These are phyloP conservation scores for Tephrocybe sp. DNA, from an alignment of 768 basidiomycete species.

Conservation along the genomic window DNA sequence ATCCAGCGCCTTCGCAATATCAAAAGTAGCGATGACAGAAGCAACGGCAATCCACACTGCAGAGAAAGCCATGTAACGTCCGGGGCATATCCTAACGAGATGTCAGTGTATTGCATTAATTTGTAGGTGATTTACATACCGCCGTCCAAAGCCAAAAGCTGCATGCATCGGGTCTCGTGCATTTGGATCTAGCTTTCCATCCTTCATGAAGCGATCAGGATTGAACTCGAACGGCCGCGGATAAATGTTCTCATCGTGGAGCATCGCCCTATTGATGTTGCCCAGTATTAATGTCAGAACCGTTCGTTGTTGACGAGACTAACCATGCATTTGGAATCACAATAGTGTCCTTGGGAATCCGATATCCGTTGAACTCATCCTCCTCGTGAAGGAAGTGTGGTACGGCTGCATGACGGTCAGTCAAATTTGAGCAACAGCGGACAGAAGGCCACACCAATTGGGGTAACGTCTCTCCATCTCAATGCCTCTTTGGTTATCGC, in stretches of 20 bases:
- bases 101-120: too few relatives aligned
- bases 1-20: constrained; percentile 21
- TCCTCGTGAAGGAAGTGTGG: constrained; percentile 29
- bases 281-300: not conserved
- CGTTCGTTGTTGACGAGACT: not conserved
- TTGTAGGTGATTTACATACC: too few relatives aligned
- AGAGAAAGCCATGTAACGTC: constrained; percentile 28
- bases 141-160: too few relatives aligned
- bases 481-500: constrained; percentile 31
- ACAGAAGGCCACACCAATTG: constrained; percentile 18
- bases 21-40: constrained; percentile 26
- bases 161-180: too few relatives aligned
- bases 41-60: constrained; percentile 28
- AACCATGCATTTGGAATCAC: constrained; percentile 30
- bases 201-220: too few relatives aligned
- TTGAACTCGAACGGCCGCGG: too few relatives aligned
- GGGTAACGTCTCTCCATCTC: constrained; percentile 23
- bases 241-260: too few relatives aligned
- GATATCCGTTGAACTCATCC: constrained; percentile 32
- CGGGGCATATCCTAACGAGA: constrained; percentile 27
- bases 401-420: constrained; percentile 19
- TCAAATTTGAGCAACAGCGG: not conserved
- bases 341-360: constrained; percentile 29
- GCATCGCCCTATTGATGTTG: too few relatives aligned
- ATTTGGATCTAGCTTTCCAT: too few relatives aligned